Conservation (phyloP, 1,139 yeast genomes). For the Blastobotrys malaysiensis region DNA sequence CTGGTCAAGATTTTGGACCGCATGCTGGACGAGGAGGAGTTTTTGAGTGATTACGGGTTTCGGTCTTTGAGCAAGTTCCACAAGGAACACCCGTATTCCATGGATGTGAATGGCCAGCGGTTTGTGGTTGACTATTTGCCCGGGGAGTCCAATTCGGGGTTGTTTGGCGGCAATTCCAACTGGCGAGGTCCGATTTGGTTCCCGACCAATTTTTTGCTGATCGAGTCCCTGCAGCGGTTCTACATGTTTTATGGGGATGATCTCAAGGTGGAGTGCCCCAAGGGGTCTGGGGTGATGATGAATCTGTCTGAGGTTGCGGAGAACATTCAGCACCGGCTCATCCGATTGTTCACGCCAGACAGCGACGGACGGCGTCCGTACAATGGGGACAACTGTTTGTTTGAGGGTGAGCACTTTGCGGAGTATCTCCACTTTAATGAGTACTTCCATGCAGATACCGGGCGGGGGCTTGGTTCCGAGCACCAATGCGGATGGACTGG, state of each 20-base stretch:
- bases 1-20: conserved; percentile 68
- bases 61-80: conserved; percentile 87
- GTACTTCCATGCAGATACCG: conserved; percentile 93
- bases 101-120: conserved; percentile 76
- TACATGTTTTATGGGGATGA: conserved; percentile 86
- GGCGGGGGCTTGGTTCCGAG: conserved; percentile 90
- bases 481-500: conserved; percentile 99
- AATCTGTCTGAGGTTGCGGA: conserved; percentile 92
- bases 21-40: conserved; percentile 86
- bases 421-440: conserved; percentile 81
- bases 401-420: conserved; percentile 70
- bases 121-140: conserved; percentile 78
- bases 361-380: conserved; percentile 67
- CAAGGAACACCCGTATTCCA: conserved; percentile 77
- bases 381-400: conserved; percentile 55
- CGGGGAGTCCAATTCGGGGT: conserved; percentile 90
- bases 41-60: conserved; percentile 80
- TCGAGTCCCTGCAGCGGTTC: conserved; percentile 85
- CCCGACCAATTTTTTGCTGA: conserved; percentile 83
- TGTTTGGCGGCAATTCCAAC: conserved; percentile 96
- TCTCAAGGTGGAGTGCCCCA: conserved; percentile 85
- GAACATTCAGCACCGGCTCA: conserved; percentile 82
- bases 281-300: conserved; percentile 73
- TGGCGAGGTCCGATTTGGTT: conserved; percentile 99
- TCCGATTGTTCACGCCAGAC: conserved; percentile 71